Evolutionary conservation across 345 rosid genomes (phyloP), one percentile per base, ranked within the genome.

Genomic region (Gossypium stocksii): DNA sequence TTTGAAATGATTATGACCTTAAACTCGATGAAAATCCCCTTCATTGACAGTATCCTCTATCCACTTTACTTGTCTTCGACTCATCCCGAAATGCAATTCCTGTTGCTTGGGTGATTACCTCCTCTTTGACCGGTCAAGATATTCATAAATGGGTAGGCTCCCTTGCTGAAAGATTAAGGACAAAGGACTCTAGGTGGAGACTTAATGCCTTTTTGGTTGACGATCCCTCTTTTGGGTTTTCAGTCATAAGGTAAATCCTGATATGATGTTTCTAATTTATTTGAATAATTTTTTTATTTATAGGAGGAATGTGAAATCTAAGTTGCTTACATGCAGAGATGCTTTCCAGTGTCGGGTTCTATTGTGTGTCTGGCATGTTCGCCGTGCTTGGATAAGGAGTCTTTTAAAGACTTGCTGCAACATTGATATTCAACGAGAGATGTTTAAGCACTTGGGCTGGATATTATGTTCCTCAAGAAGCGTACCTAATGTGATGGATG

Each of bases 91-190:
- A 83, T 78, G 90, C 90, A 72, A 81, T 85, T 76, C 85, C 90
- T 14, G 80, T 87, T 83, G 87, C 88, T 60, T 87, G 90, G 90
- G 73, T 87, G 72, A 80, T 87, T 80, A 38, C 82, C 69, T 83
- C 86, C 19, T 74, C 85, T 15, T 77, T 72, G 78, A 66, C 71
- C 19, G 71, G 84, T 63, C 88, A 78, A 72, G 75, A 69, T 63
- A 65, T 78, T 70, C 77, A 78, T 74, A 83, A 83, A 82, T 87
- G 90, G 90, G 79, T 87, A 66, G 75, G 81, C 27, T 43, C 78
- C 13, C 81, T 87, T 52, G 80, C 85, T 70, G 84, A 87, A 80
- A 85, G 82, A 73, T 66, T 87, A 65, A 78, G 60, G 41, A 56
- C 76, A 76, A 87, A 82, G 81, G 87, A 83, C 76, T 84, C 78